phyloP scores from a whole-genome alignment of 2,329 filamentous ascomycete genomes.

The Capronia epimyces region DNA sequence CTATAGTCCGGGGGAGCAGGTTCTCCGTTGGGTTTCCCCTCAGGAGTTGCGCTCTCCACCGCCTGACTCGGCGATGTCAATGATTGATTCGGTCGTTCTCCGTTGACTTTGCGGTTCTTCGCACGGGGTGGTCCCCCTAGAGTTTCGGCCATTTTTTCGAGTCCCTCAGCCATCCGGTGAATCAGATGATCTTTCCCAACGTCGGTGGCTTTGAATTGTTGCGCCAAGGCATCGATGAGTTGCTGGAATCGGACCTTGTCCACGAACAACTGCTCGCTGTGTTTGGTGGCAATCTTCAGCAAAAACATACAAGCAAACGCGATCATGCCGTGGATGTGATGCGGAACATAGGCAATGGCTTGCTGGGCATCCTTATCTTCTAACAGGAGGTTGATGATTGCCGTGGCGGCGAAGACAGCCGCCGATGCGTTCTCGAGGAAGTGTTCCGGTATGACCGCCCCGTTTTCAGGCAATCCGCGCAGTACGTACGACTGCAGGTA shows the following conservation, averaged over 20 bases:
- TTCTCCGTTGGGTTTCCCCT: constrained; percentile 11
- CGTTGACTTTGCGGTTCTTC: constrained; percentile 20
- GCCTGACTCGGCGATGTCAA: constrained; percentile 17
- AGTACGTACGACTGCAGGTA: constrained; percentile 49
- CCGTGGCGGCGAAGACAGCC: constrained; percentile 41
- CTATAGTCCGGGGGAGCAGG: constrained; percentile 20
- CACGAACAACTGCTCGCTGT: constrained; percentile 35
- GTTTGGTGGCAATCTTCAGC: constrained; percentile 42
- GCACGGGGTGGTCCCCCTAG: constrained; percentile 21
- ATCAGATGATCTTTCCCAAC: constrained; percentile 33
- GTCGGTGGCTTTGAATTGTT: constrained; percentile 31
- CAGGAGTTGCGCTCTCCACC: constrained; percentile 5
- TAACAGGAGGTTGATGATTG: constrained; percentile 39
- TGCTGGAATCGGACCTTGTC: constrained; percentile 28
- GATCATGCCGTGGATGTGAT: constrained; percentile 46
- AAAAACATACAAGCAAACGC: constrained; percentile 45
- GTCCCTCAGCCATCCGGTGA: constrained; percentile 33
- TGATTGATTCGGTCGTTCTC: constrained; percentile 10
- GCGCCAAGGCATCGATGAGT: constrained; percentile 30
- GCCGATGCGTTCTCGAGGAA: constrained; percentile 41
- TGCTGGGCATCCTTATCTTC: constrained; percentile 42
- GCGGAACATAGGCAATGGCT: constrained; percentile 40
- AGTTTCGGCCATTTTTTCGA: constrained; percentile 33
- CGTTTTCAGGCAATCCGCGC: constrained; percentile 43
- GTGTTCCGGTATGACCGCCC: constrained; percentile 33